phyloP scores from a whole-genome alignment of 805 yeast species.

The Ogataea pini region DNA sequence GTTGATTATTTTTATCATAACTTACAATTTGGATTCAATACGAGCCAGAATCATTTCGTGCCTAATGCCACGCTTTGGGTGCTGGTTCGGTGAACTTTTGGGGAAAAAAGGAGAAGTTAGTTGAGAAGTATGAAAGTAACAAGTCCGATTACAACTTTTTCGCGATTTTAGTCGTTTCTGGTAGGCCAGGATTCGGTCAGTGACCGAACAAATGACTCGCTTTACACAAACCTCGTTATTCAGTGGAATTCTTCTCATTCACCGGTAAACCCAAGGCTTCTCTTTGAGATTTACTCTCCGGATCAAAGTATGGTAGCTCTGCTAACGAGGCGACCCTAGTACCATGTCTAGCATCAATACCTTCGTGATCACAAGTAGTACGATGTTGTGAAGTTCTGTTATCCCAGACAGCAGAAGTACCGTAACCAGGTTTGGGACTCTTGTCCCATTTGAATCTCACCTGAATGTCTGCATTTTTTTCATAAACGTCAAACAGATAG shows the following conservation, averaged over 20 bases:
- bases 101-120: too few species aligned
- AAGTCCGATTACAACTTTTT: too few species aligned
- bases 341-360: slow-evolving; percentile 47
- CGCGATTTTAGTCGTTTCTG: too few species aligned
- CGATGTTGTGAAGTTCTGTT: slow-evolving; percentile 45
- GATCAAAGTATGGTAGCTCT: slow-evolving; percentile 52
- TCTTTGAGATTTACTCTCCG: slow-evolving; percentile 50
- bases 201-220: too few species aligned
- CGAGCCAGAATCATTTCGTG: too few species aligned
- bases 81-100: too few species aligned
- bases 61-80: too few species aligned
- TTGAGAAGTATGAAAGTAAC: too few species aligned
- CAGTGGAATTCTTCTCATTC: neutral
- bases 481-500: slow-evolving; percentile 43
- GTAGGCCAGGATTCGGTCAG: too few species aligned
- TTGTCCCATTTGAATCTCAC: slow-evolving; percentile 49
- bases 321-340: slow-evolving; percentile 54
- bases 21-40: too few species aligned
- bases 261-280: slow-evolving; percentile 43
- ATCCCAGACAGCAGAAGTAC: slow-evolving; percentile 50
- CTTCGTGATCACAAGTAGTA: slow-evolving; percentile 45
- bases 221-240: too few species aligned
- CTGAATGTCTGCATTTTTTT: slow-evolving; percentile 54
- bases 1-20: too few species aligned
- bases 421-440: slow-evolving; percentile 39